Percentiles rank a stretch among this genome's conserved stretches.
Conservation (phyloP, 306 rosid genomes). For the Calophaca sinica region DNA sequence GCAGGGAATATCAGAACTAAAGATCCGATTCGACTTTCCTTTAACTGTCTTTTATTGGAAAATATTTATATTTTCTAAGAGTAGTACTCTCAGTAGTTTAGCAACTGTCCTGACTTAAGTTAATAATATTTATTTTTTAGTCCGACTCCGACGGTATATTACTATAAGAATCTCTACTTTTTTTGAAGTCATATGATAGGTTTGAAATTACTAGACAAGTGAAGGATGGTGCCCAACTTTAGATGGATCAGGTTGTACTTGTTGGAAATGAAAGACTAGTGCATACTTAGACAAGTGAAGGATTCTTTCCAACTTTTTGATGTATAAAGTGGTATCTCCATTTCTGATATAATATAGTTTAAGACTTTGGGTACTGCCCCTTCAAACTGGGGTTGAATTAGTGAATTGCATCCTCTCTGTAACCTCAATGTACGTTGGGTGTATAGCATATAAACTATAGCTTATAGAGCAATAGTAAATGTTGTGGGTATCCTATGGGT, state of each 20-base stretch:
- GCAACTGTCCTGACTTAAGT: slow-evolving; percentile 1
- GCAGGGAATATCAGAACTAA: slow-evolving; percentile 31
- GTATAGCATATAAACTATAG: not conserved
- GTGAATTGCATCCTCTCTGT: too few species aligned
- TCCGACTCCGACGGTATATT: not conserved
- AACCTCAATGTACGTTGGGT: slow-evolving; percentile 9
- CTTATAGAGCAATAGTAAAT: not conserved
- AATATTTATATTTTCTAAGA: slow-evolving; percentile 17
- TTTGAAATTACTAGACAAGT: slow-evolving; percentile 20
- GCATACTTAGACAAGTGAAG: slow-evolving; percentile 25
- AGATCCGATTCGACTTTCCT: slow-evolving; percentile 19
- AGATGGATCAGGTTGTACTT: slow-evolving; percentile 24
- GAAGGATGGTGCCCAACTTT: slow-evolving; percentile 12
- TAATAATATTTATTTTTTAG: not conserved
- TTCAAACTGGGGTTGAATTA: too few species aligned
- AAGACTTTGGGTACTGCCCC: too few species aligned
- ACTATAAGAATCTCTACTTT: slow-evolving; percentile 26
- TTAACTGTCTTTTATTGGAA: slow-evolving; percentile 34
- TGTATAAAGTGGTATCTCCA: not conserved
- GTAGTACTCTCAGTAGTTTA: slow-evolving; percentile 40
- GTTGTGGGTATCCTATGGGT: not conserved
- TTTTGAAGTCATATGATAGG: slow-evolving; percentile 33
- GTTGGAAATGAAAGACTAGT: slow-evolving; percentile 23
- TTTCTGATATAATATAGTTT: not conserved
- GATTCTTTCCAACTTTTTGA: not conserved